Base-by-base conservation (phyloP, 2,329 filamentous ascomycete genomes). In the Aureobasidium sp. region DNA sequence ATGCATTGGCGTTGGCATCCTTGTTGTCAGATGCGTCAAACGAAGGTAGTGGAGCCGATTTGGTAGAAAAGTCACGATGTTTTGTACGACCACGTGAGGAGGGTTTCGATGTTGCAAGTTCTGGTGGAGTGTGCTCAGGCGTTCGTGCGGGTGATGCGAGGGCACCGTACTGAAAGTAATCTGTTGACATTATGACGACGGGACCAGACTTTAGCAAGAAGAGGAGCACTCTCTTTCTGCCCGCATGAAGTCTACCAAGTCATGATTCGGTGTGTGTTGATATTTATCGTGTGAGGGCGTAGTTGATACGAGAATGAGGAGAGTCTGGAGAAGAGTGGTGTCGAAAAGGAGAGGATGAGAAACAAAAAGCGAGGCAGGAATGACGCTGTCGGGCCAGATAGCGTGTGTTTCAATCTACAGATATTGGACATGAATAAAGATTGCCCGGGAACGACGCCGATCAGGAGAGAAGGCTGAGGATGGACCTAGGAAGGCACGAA, bases 81-180 rank as follows among this genome's bases (percentile, higher is more conserved):
- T 24, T 73, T 72, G 15, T n/a, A 48, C 12, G 74, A 64, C 81
- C 80, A 63, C 84, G 82, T 9, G 89, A 89, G 55, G 78, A 80
- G 51, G 82, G 80, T 68, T 86, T 83, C 29, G 90, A 92, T 57
- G 78, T 70, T 15, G 76, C 75, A 66, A 69, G 63, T 65, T 72
- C 61, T 48, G 65, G 24, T 67, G 87, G 84, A 8, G 87, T 87
- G 68, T 87, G 82, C 69, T 89, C 90, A 24, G 88, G 87, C 29
- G 88, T 88, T 66, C 88, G 86, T 39, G 82, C 81, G 12, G 89
- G 87, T 39, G 88, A 87, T 34, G 90, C 87, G 63, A 92, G 78
- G 51, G 83, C 79, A 68, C 84, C 79, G 66, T 79, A 79, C 66
- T 82, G 76, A 66, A 79, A 80, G 69, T 80, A 80, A 62, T 79